Evolutionary conservation across 306 rosid genomes (phyloP), one percentile per base, ranked within the genome.

Genomic region (Aeschynomene evenia): DNA sequence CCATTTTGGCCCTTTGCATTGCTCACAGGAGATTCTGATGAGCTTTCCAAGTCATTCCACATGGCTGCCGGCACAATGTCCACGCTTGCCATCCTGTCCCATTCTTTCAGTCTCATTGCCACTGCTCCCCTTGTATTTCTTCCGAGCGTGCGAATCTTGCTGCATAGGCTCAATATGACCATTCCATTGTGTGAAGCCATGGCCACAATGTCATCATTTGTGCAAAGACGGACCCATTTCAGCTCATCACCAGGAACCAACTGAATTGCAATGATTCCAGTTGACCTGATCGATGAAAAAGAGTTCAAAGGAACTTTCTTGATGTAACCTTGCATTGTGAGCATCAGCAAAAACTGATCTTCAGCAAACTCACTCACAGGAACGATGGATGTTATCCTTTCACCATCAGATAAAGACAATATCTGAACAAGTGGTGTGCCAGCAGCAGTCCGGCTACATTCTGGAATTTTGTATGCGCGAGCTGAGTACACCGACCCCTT

Each of bases 251-350:
- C 95, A 46, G 88, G 87, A 82, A 94, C 99, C 99, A 91, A 82
- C 48, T 94, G 99, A 81, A 87, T 94, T 77, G 96, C 99, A 58
- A 94, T 94, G 90, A 94, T 94, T 75, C 99, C 99, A 0, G 91
- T 84, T 6, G 91, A 75, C 80, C 99, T 88, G 82, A 94, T 91
- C 14, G 99, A 85, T 12, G 99, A 94, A 83, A 94, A 94, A 48
- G 81, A 84, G 66, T 86, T 91, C 89, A 94, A 78, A 29, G 99
- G 80, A 31, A 91, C 99, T 85, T 86, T 94, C 86, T 94, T 94
- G 82, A 94, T 83, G 75, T 89, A 94, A 65, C 97, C 99, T 67
- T 88, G 89, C 78, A 87, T 87, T 45, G 99, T 88, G 45, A 94
- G 97, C 99, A 94, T 94, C 79, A 94, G 64, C 72, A 94, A 63